These are phyloP conservation scores for Trichoderma asperellum DNA, from an alignment of 2,329 filamentous ascomycete species.

Conservation along the genomic window DNA sequence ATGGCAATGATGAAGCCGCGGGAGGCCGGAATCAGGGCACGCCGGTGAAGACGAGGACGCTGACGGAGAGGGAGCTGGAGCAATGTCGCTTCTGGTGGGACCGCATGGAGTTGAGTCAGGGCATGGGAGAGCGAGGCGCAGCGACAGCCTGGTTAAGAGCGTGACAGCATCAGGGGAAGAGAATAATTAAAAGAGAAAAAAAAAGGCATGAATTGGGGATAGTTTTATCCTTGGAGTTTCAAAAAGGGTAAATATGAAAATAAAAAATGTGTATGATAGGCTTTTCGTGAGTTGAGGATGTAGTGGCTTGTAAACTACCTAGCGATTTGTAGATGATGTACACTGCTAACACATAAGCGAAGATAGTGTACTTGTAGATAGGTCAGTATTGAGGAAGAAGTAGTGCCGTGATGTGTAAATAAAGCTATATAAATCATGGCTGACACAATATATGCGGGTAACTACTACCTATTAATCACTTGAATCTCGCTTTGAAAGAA, in stretches of 20 bases:
- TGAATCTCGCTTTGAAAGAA: neutral
- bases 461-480: neutral
- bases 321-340: neutral
- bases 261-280: neutral
- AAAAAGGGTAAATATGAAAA: neutral
- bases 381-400: neutral
- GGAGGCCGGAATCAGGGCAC: conserved; percentile 46
- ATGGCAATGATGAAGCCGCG: conserved; percentile 60
- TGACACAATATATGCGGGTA: neutral
- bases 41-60: conserved; percentile 47
- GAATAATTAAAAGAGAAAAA: neutral
- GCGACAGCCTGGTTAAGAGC: conserved; percentile 17
- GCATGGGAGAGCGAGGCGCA: conserved; percentile 31
- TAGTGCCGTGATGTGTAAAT: neutral
- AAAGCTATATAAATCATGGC: neutral
- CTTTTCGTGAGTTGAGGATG: neutral
- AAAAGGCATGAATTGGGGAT: neutral
- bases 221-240: neutral
- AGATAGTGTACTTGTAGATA: neutral
- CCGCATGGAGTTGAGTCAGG: conserved; percentile 45
- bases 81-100: conserved; percentile 67
- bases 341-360: neutral
- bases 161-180: neutral
- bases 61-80: conserved; percentile 50
- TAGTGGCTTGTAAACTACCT: neutral